Evolutionary conservation across 805 yeast species (phyloP).

Genomic region (Ogataea pilisensis): DNA sequence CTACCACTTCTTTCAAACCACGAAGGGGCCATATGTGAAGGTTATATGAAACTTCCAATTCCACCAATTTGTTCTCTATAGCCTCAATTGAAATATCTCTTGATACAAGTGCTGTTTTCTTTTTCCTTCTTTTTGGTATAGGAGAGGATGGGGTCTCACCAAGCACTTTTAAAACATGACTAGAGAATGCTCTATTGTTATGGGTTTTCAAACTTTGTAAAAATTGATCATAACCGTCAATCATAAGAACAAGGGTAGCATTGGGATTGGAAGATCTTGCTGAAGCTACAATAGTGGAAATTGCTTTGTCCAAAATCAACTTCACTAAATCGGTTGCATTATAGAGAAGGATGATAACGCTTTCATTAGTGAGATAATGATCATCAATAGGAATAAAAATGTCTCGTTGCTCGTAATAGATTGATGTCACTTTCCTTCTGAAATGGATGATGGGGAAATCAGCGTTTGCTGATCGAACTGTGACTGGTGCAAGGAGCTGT

Average conservation of each 20-base stretch:
- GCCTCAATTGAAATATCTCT: conserved; percentile 23
- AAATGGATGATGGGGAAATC: conserved; percentile 47
- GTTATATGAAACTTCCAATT: conserved; percentile 43
- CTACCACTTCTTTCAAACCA: conserved; percentile 41
- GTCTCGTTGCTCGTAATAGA: conserved; percentile 45
- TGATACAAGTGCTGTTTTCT: conserved; percentile 5
- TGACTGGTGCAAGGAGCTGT: conserved; percentile 11
- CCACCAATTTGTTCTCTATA: conserved; percentile 38
- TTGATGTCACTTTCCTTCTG: conserved; percentile 45
- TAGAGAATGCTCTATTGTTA: conserved; percentile 43
- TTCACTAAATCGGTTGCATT: conserved; percentile 43
- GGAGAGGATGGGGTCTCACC: conserved; percentile 1
- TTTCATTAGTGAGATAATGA: conserved; percentile 39
- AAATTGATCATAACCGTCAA: conserved; percentile 47
- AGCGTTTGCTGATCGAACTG: conserved; percentile 18
- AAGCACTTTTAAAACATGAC: conserved; percentile 21
- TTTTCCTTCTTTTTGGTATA: conserved; percentile 6
- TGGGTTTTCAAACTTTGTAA: conserved; percentile 39
- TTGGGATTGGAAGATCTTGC: conserved; percentile 22
- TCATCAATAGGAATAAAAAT: conserved; percentile 49
- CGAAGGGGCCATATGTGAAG: conserved; percentile 49
- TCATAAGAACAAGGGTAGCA: conserved; percentile 38
- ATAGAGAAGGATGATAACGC: conserved; percentile 40
- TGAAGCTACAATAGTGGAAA: conserved; percentile 20
- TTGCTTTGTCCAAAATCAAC: conserved; percentile 26